Evolutionary conservation across 78 protist genomes (phyloP).

Genomic region (Tieghemostelium lacteum): DNA sequence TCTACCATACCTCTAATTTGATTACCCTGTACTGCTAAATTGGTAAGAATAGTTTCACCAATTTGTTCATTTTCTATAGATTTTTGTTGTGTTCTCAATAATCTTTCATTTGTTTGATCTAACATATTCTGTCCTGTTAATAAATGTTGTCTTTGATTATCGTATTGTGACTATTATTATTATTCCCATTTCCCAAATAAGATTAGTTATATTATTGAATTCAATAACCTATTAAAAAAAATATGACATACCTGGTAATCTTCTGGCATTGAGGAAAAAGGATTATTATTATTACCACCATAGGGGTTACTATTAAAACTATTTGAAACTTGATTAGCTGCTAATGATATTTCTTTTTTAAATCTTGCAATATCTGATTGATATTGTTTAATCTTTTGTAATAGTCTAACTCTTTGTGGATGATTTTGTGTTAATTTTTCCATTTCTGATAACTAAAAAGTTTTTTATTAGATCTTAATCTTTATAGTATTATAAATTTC

Average conservation of each 20-base stretch:
- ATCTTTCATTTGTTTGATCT: slow-evolving; percentile 42
- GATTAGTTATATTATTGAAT: not conserved
- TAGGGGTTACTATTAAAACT: not conserved
- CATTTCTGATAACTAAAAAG: slow-evolving; percentile 34
- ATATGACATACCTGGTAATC: slow-evolving; percentile 42
- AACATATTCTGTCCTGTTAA: slow-evolving; percentile 11
- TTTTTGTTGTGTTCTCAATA: slow-evolving; percentile 53
- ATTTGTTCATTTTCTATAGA: slow-evolving; percentile 63
- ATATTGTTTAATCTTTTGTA: slow-evolving; percentile 56
- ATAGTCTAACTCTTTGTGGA: slow-evolving; percentile 54
- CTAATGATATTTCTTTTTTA: slow-evolving; percentile 51
- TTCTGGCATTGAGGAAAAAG: slow-evolving; percentile 32
- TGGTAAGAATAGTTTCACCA: slow-evolving; percentile 39
- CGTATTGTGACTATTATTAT: slow-evolving; percentile 60
- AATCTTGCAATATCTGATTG: slow-evolving; percentile 43
- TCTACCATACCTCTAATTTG: slow-evolving; percentile 52
- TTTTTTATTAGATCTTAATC: not conserved
- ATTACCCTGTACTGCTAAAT: slow-evolving; percentile 45
- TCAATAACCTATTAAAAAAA: not conserved
- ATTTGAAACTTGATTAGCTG: slow-evolving; percentile 11
- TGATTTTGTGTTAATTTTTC: slow-evolving; percentile 36
- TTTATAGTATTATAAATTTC: not conserved
- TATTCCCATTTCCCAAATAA: too few relatives aligned
- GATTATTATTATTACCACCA: not conserved
- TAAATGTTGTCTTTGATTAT: slow-evolving; percentile 75